Conservation (phyloP, 495 filamentous ascomycete species). For the Penicillium daleae region DNA sequence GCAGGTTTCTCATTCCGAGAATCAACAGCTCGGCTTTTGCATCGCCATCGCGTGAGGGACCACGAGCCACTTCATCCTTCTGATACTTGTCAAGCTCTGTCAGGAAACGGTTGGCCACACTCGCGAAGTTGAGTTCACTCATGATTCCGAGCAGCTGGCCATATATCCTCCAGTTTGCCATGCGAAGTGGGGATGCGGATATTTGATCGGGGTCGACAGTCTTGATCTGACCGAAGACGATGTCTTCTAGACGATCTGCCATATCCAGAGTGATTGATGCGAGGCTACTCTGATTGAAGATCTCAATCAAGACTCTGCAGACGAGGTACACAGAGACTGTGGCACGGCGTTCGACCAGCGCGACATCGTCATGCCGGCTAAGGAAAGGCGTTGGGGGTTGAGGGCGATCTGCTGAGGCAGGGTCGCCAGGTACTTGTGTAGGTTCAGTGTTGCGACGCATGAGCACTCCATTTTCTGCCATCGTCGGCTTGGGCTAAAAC, state of each 20-base stretch:
- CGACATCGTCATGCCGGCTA: constrained; percentile 67
- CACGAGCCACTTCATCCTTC: constrained; percentile 69
- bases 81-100: constrained; percentile 76
- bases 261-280: constrained; percentile 82
- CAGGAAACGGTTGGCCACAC: constrained; percentile 80
- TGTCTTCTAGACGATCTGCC: constrained; percentile 87
- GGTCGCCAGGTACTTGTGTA: constrained; percentile 38
- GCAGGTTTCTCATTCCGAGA: constrained; percentile 86
- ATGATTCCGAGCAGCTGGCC: constrained; percentile 90
- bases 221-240: constrained; percentile 91
- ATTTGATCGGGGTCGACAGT: constrained; percentile 84
- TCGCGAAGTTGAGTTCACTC: constrained; percentile 87
- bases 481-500: constrained; percentile 32
- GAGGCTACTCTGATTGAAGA: constrained; percentile 86
- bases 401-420: constrained; percentile 30
- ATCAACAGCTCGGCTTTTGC: constrained; percentile 81
- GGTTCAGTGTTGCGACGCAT: constrained; percentile 61
- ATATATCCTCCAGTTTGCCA: constrained; percentile 95
- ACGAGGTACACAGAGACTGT: constrained; percentile 93
- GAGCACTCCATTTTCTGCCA: constrained; percentile 43
- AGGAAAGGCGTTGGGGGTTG: constrained; percentile 42
- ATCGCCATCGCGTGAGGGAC: constrained; percentile 69
- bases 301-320: constrained; percentile 90
- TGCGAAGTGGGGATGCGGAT: constrained; percentile 73
- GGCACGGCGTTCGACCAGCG: constrained; percentile 81